Conservation (phyloP, 805 yeast genomes). For the Komagataella ulmi region DNA sequence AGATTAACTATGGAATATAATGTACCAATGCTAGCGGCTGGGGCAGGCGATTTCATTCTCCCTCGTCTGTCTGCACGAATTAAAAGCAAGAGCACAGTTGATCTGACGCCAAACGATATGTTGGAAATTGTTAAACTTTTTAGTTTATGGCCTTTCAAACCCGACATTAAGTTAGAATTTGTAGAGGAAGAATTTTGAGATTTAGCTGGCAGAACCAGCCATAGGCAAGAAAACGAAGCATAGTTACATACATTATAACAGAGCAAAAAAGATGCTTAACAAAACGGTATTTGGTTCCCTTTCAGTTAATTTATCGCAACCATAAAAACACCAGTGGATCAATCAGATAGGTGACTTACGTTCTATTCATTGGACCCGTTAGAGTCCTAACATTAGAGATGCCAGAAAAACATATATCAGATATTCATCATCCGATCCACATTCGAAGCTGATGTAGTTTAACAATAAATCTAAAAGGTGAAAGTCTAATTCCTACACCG, state of each 20-base stretch:
- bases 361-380: slow-evolving; percentile 70
- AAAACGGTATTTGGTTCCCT: not conserved
- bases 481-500: not conserved
- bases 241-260: too few species aligned
- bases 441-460: not conserved
- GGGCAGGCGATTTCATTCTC: slow-evolving; percentile 46
- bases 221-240: not conserved
- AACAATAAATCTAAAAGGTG: not conserved
- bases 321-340: not conserved
- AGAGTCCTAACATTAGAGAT: slow-evolving; percentile 82
- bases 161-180: slow-evolving; percentile 20
- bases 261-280: not conserved
- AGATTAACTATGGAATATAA: slow-evolving; percentile 30
- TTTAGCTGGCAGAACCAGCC: not conserved
- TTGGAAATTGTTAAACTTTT: slow-evolving; percentile 35
- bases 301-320: not conserved
- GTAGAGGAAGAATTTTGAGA: not conserved
- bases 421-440: slow-evolving; percentile 12
- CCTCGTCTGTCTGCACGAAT: slow-evolving; percentile 22
- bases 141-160: slow-evolving; percentile 80
- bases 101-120: slow-evolving; percentile 45
- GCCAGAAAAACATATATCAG: slow-evolving; percentile 61
- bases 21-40: slow-evolving; percentile 60
- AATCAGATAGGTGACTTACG: slow-evolving; percentile 9
- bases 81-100: slow-evolving; percentile 28